A percentile compares a stretch with the other conserved stretches of the same genome.
Evolutionary conservation across 768 basidiomycete genomes (phyloP).

Genomic region (Lenzites betulinus): DNA sequence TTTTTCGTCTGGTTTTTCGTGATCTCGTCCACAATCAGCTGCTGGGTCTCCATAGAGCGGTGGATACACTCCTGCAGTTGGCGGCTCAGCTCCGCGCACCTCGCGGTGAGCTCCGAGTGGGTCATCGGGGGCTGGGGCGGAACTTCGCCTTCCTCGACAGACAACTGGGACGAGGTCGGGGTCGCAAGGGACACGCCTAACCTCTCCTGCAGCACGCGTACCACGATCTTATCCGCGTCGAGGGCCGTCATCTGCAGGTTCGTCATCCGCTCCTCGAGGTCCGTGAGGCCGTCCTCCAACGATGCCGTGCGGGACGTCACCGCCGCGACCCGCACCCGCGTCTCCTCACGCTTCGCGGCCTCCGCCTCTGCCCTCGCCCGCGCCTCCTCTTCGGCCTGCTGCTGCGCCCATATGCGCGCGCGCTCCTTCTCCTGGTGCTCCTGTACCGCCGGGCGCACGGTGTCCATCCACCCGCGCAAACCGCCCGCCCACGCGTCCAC

Average conservation of each 20-base stretch:
- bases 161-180: background rate
- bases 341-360: background rate
- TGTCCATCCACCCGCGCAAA: background rate
- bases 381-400: background rate
- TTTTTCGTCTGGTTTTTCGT: background rate
- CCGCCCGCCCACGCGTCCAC: background rate
- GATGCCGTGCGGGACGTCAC: background rate
- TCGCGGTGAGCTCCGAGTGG: slow-evolving; percentile 8
- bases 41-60: background rate
- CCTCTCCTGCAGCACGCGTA: background rate
- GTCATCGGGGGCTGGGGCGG: background rate
- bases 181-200: no score
- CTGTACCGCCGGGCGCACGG: background rate
- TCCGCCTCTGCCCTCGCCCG: background rate
- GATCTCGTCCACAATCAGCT: slow-evolving; percentile 9
- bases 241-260: background rate
- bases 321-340: background rate
- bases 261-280: slow-evolving; percentile 8
- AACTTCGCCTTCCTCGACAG: slow-evolving; percentile 6
- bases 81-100: background rate
- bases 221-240: background rate
- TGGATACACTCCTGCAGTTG: background rate
- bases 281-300: slow-evolving; percentile 7
- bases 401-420: background rate
- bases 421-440: background rate